Conservation (phyloP, 306 rosid genomes). For the Myrica gale region DNA sequence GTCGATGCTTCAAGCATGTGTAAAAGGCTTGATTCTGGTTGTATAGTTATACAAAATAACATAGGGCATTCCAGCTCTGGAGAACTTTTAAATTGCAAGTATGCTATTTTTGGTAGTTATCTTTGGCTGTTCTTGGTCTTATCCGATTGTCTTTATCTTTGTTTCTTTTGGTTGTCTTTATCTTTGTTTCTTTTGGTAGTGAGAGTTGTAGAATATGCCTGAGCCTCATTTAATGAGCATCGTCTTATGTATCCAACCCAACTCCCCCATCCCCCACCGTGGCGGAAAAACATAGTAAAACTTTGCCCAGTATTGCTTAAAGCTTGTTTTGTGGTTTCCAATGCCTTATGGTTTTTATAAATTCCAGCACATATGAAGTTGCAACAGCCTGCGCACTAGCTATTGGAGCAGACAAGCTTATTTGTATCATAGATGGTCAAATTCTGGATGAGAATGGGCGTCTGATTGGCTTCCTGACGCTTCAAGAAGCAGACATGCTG, state of each 20-base stretch:
- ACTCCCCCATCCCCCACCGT: neutral
- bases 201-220: neutral
- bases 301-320: conserved; percentile 9
- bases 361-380: conserved; percentile 88
- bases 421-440: conserved; percentile 91
- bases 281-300: neutral
- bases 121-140: neutral
- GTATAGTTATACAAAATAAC: conserved; percentile 88
- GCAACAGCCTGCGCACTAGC: conserved; percentile 97
- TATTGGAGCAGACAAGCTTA: conserved; percentile 86
- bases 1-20: conserved; percentile 81
- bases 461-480: conserved; percentile 73
- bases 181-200: conserved; percentile 1
- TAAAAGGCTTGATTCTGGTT: conserved; percentile 94
- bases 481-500: conserved; percentile 89
- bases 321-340: conserved; percentile 25
- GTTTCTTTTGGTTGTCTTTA: too few relatives aligned
- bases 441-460: conserved; percentile 82
- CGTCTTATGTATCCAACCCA: neutral
- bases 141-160: too few relatives aligned
- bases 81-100: conserved; percentile 97
- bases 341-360: conserved; percentile 19
- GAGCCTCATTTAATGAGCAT: neutral
- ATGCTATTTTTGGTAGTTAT: conserved; percentile 38
- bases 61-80: conserved; percentile 98